These are phyloP conservation scores for Insectozyma bohioensis DNA, from an alignment of 1,139 yeast species.

Conservation along the genomic window DNA sequence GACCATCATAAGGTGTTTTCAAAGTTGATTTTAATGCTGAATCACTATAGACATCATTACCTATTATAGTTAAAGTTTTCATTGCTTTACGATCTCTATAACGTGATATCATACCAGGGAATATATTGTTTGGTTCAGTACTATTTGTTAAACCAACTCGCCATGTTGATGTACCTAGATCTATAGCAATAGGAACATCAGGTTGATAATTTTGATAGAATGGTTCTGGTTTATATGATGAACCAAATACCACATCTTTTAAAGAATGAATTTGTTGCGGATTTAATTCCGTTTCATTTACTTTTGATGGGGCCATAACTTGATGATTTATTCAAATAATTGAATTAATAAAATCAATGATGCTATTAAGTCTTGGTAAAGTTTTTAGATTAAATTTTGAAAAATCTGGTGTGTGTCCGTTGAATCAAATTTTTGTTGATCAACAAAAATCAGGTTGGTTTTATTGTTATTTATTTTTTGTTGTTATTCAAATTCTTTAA, in stretches of 20 bases:
- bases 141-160: constrained; percentile 69
- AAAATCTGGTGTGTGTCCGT: too few relatives aligned
- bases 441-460: too few relatives aligned
- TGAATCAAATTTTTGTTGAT: neutral
- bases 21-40: constrained; percentile 65
- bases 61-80: constrained; percentile 68
- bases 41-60: constrained; percentile 79
- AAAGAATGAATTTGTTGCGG: constrained; percentile 54
- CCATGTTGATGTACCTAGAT: constrained; percentile 69
- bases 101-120: constrained; percentile 69
- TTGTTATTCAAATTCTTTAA: too few relatives aligned
- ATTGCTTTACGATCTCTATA: constrained; percentile 76
- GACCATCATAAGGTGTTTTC: constrained; percentile 84
- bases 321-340: too few relatives aligned
- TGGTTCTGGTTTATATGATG: constrained; percentile 40
- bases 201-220: constrained; percentile 50
- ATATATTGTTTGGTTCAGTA: constrained; percentile 58
- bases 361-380: neutral
- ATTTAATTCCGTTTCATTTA: constrained; percentile 29
- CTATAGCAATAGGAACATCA: constrained; percentile 76
- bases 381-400: neutral
- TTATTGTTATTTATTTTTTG: too few relatives aligned
- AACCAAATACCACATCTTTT: constrained; percentile 36
- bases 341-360: too few relatives aligned
- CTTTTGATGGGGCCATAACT: constrained; percentile 21